Conservation (phyloP, 2,329 filamentous ascomycete species). For the Xylaria sp. region DNA sequence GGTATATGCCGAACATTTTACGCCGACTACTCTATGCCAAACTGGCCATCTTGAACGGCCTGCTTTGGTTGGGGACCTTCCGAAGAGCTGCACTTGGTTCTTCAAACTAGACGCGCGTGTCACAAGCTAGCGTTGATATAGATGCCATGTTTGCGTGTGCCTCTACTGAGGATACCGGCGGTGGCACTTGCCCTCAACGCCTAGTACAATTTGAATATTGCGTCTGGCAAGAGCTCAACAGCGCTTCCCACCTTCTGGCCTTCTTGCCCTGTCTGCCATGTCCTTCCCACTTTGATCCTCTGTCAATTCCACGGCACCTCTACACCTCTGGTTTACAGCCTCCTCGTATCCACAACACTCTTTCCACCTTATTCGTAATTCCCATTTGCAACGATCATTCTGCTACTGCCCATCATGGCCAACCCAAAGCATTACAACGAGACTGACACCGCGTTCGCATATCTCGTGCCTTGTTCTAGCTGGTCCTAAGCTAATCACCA, state of each 20-base stretch:
- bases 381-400: not conserved
- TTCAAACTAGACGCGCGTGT: not conserved
- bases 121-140: not conserved
- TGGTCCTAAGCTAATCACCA: conserved; percentile 38
- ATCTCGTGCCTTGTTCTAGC: conserved; percentile 5
- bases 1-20: not conserved
- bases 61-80: not conserved
- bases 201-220: not conserved
- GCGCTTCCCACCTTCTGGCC: not conserved
- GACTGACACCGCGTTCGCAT: conserved; percentile 32
- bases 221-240: conserved; percentile 1
- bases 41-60: not conserved
- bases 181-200: not conserved
- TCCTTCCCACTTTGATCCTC: not conserved
- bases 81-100: not conserved
- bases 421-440: conserved; percentile 38
- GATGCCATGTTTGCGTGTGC: not conserved
- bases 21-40: not conserved
- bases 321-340: not conserved
- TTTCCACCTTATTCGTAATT: not conserved
- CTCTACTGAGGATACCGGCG: not conserved
- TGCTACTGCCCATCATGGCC: conserved; percentile 30
- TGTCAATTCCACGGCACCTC: not conserved
- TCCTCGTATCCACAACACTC: not conserved
- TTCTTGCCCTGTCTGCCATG: not conserved